Evolutionary conservation across 169 alveolate species (phyloP).

Genomic region (Eimeria brunetti): DNA sequence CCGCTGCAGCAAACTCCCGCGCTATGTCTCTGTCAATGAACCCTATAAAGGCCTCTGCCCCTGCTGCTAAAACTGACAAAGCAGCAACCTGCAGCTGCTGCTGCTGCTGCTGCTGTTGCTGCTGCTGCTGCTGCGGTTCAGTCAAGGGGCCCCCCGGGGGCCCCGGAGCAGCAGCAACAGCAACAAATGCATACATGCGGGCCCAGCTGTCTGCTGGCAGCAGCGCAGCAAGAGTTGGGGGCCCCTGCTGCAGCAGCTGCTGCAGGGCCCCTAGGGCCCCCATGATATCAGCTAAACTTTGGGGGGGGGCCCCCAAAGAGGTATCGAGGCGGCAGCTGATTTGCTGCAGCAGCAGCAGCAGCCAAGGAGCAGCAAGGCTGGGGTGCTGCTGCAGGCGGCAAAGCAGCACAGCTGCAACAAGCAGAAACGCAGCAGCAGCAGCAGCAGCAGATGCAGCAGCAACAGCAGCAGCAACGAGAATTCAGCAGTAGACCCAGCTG

Average conservation of each 20-base stretch:
- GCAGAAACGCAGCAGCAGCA: neutral
- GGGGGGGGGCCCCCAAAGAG: neutral
- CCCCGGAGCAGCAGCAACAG: neutral
- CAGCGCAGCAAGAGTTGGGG: neutral
- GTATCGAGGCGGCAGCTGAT: neutral
- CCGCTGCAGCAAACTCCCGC: neutral
- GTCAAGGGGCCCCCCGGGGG: neutral
- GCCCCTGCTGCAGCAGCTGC: neutral
- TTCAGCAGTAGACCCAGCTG: neutral
- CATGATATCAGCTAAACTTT: neutral
- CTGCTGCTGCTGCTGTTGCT: neutral
- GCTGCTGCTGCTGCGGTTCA: neutral
- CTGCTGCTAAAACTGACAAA: neutral
- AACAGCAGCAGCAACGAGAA: neutral
- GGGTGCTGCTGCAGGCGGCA: conserved; percentile 22
- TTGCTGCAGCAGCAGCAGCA: conserved; percentile 36
- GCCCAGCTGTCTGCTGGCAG: conserved; percentile 13
- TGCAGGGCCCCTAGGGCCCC: conserved; percentile 33
- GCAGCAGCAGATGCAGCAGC: neutral
- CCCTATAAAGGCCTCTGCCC: neutral
- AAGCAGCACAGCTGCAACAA: conserved; percentile 24
- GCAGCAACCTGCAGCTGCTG: conserved; percentile 13
- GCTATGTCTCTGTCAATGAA: conserved; percentile 5
- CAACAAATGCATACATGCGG: neutral
- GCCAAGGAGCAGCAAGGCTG: neutral